Conservation (phyloP, 345 rosid species). For the Streptanthus diversifolius region DNA sequence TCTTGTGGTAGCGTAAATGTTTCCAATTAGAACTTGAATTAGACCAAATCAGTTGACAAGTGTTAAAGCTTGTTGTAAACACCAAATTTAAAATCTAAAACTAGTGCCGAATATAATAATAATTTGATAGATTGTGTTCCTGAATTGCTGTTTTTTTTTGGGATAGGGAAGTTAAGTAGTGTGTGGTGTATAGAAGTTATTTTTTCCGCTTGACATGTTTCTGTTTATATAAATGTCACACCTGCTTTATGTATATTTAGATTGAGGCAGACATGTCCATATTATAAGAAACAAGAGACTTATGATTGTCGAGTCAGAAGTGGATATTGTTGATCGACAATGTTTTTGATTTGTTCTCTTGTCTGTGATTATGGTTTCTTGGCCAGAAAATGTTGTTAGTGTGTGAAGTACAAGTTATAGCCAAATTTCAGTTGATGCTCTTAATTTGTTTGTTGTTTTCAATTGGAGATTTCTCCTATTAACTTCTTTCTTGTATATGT, state of each 20-base stretch:
- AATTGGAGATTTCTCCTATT: not conserved
- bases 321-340: not conserved
- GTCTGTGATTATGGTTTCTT: not conserved
- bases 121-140: not conserved
- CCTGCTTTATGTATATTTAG: not conserved
- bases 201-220: not conserved
- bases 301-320: not conserved
- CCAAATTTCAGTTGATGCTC: not conserved
- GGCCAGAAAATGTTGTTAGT: not conserved
- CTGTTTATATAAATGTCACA: not conserved
- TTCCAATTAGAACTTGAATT: not conserved
- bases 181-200: not conserved
- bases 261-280: not conserved
- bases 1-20: not conserved
- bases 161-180: not conserved
- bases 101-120: not conserved
- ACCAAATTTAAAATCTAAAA: not conserved
- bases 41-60: not conserved
- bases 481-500: slow-evolving; percentile 6
- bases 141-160: not conserved
- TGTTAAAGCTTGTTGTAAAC: not conserved
- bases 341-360: not conserved
- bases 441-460: not conserved
- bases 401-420: not conserved
- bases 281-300: not conserved